These are phyloP conservation scores for Annulohypoxylon nitens DNA, from an alignment of 495 filamentous ascomycete species.

Conservation along the genomic window DNA sequence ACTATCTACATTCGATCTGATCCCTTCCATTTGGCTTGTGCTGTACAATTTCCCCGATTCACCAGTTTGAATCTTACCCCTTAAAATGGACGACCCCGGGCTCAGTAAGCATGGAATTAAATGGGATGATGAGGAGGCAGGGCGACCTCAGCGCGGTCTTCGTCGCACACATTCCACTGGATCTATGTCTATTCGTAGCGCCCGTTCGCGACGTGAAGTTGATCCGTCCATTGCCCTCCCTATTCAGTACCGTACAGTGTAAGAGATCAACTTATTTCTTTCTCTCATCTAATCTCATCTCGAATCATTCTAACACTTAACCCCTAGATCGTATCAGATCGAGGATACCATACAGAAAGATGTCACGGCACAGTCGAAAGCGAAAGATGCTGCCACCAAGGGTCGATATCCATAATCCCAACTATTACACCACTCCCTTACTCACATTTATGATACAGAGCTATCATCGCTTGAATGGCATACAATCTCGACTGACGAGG, in stretches of 20 bases:
- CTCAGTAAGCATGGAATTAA: conserved; percentile 46
- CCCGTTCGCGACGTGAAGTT: conserved; percentile 53
- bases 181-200: conserved; percentile 57
- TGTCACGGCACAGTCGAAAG: conserved; percentile 51
- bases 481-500: conserved; percentile 64
- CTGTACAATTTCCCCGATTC: conserved; percentile 9
- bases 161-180: conserved; percentile 50
- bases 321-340: conserved; percentile 63
- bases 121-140: conserved; percentile 52
- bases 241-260: conserved; percentile 67
- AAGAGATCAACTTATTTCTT: conserved; percentile 25
- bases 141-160: conserved; percentile 33
- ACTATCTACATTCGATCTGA: background rate
- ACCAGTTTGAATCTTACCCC: background rate
- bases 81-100: conserved; percentile 43
- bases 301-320: conserved; percentile 14
- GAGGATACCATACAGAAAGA: conserved; percentile 62
- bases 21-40: background rate
- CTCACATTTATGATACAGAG: conserved; percentile 47
- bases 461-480: conserved; percentile 68
- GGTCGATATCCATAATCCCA: conserved; percentile 48
- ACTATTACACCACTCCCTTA: conserved; percentile 13
- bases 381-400: conserved; percentile 57
- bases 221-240: conserved; percentile 64
- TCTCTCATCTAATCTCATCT: background rate